A percentile compares a stretch with the other conserved stretches of the same genome.
Conservation (phyloP, 2,329 filamentous ascomycete genomes). For the Amphichorda felina region DNA sequence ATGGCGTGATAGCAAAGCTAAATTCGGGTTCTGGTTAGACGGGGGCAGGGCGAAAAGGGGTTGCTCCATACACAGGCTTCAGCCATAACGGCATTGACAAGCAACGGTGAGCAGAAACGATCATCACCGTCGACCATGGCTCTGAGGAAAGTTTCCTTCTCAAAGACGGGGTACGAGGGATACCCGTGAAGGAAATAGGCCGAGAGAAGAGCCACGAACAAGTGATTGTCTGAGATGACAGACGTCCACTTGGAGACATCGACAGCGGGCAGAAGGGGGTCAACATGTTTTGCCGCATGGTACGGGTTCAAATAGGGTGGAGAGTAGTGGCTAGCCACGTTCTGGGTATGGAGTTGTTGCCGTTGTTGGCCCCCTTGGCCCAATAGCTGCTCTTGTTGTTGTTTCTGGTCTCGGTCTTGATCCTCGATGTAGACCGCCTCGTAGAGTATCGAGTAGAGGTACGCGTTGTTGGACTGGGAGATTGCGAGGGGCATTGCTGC, state of each 20-base stretch:
- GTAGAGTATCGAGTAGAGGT: neutral
- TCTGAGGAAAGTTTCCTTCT: constrained; percentile 26
- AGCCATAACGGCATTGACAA: constrained; percentile 25
- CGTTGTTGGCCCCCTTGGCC: neutral
- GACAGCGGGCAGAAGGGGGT: constrained; percentile 16
- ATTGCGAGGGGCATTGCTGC: constrained; percentile 9
- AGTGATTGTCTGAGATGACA: constrained; percentile 18
- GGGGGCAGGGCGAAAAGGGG: neutral
- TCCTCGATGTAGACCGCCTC: neutral
- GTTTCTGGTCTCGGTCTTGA: neutral
- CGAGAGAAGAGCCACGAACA: constrained; percentile 19
- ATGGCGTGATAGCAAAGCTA: constrained; percentile 17
- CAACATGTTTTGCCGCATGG: constrained; percentile 19
- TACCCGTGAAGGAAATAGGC: constrained; percentile 21
- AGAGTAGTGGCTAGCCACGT: neutral
- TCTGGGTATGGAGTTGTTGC: neutral
- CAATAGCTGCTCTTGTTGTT: neutral
- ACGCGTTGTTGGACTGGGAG: neutral
- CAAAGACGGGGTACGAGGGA: constrained; percentile 20
- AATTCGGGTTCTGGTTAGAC: neutral
- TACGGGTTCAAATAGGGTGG: constrained; percentile 21
- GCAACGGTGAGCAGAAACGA: constrained; percentile 24
- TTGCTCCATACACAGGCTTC: constrained; percentile 18
- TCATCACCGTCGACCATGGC: constrained; percentile 18
- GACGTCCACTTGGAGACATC: constrained; percentile 22